phyloP scores from a whole-genome alignment of 2,329 filamentous ascomycete species.

The Fusarium redolens region DNA sequence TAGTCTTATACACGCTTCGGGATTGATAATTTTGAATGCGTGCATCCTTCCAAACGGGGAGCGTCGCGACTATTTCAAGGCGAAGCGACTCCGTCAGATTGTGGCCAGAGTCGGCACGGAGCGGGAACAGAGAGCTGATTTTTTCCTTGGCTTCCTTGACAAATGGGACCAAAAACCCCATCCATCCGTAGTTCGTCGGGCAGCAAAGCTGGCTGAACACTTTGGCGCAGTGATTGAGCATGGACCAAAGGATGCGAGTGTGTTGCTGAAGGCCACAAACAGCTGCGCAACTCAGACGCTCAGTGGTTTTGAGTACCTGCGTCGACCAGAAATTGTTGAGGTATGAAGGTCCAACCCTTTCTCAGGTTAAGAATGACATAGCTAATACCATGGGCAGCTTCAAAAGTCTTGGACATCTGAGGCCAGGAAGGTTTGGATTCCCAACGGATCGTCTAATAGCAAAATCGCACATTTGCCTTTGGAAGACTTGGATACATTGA shows the following conservation, averaged over 20 bases:
- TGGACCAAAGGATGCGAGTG: neutral
- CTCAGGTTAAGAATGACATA: no score
- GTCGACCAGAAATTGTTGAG: constrained; percentile 23
- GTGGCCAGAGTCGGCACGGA: no score
- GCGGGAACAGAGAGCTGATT: no score
- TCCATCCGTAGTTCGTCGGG: constrained; percentile 3
- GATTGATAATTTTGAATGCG: no score
- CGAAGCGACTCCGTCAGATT: no score
- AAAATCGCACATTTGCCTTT: neutral
- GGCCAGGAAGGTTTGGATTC: neutral
- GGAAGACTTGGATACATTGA: no score
- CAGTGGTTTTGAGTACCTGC: constrained; percentile 31
- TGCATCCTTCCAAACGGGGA: no score
- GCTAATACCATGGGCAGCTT: constrained; percentile 2
- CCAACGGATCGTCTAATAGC: neutral
- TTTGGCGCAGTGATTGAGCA: constrained; percentile 37
- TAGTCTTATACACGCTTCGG: no score
- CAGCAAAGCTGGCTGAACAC: constrained; percentile 34
- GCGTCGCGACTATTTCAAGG: no score
- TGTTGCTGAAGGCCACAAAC: no score
- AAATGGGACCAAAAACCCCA: no score
- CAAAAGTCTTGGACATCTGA: constrained; percentile 28
- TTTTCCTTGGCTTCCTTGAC: no score
- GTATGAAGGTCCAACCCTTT: neutral
- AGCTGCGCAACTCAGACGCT: neutral